phyloP scores from a whole-genome alignment of 2,329 filamentous ascomycete genomes.

The Macrophomina phaseolina region DNA sequence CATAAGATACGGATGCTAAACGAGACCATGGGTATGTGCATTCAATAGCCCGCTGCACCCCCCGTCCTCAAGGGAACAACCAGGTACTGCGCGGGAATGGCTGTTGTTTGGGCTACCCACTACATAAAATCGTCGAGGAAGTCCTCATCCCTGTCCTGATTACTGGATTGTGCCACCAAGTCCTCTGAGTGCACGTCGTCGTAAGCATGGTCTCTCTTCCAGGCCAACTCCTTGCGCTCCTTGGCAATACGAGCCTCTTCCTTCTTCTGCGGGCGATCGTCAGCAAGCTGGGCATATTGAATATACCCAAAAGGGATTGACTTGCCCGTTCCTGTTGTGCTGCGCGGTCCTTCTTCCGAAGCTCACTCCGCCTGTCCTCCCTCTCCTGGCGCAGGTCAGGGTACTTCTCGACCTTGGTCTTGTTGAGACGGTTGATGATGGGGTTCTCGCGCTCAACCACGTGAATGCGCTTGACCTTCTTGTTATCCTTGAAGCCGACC shows the following conservation, averaged over 20 bases:
- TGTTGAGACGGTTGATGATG: conserved; percentile 97
- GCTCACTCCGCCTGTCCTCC: conserved; percentile 73
- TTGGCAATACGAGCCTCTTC: conserved; percentile 75
- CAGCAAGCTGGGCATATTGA: background rate
- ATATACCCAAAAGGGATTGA: conserved; percentile 9
- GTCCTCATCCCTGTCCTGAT: conserved; percentile 78
- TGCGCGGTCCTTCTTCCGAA: conserved; percentile 74
- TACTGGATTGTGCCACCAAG: conserved; percentile 76
- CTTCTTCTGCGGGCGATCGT: conserved; percentile 63
- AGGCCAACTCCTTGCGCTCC: conserved; percentile 87
- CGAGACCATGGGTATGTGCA: conserved; percentile 70
- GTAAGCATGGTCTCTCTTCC: conserved; percentile 97
- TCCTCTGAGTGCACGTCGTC: conserved; percentile 90
- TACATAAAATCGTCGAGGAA: conserved; percentile 93
- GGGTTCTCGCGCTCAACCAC: conserved; percentile 82
- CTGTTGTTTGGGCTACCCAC: background rate
- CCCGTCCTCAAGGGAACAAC: background rate
- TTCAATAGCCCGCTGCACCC: conserved; percentile 33
- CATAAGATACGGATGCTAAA: conserved; percentile 76
- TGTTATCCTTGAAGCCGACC: conserved; percentile 89
- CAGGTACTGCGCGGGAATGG: too few relatives aligned
- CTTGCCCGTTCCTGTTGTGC: conserved; percentile 66
- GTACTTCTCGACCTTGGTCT: conserved; percentile 88
- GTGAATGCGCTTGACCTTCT: conserved; percentile 82
- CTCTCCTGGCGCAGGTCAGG: conserved; percentile 84